phyloP scores from a whole-genome alignment of 345 rosid genomes.

The Camelina laxa region DNA sequence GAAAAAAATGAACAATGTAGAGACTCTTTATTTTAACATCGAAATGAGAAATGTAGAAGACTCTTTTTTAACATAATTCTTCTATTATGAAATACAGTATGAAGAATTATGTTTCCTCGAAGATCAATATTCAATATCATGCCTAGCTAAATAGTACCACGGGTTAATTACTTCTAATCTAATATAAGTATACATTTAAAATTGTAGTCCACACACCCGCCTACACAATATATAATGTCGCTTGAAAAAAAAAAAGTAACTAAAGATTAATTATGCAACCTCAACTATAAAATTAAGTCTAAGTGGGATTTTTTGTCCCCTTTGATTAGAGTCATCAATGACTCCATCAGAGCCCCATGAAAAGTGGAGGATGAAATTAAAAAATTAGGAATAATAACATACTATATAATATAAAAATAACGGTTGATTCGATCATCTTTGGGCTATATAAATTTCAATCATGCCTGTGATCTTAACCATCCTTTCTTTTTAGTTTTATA shows the following conservation, averaged over 20 bases:
- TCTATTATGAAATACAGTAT: not conserved
- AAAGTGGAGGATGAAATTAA: conserved; percentile 14
- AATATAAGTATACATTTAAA: not conserved
- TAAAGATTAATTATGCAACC: not conserved
- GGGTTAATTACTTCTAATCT: not conserved
- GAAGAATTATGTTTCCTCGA: not conserved
- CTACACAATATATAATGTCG: conserved; percentile 16
- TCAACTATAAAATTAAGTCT: conserved; percentile 3
- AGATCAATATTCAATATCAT: conserved; percentile 10
- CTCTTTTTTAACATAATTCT: too few species aligned
- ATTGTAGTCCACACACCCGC: conserved; percentile 6
- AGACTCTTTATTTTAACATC: too few species aligned
- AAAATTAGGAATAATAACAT: conserved; percentile 11
- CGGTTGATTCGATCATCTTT: conserved; percentile 45
- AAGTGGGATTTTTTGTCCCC: conserved; percentile 43
- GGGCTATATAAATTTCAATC: conserved; percentile 11
- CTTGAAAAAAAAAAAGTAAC: not conserved
- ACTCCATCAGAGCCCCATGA: conserved; percentile 33
- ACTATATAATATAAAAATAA: conserved; percentile 18
- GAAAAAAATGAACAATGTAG: not conserved
- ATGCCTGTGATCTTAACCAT: conserved; percentile 43
- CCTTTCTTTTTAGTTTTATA: conserved; percentile 33
- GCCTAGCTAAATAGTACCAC: not conserved
- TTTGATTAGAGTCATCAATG: conserved; percentile 44
- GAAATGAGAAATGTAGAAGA: too few species aligned